These are phyloP conservation scores for Fusarium annulatum DNA, from an alignment of 2,329 filamentous ascomycete genomes.

Conservation along the genomic window DNA sequence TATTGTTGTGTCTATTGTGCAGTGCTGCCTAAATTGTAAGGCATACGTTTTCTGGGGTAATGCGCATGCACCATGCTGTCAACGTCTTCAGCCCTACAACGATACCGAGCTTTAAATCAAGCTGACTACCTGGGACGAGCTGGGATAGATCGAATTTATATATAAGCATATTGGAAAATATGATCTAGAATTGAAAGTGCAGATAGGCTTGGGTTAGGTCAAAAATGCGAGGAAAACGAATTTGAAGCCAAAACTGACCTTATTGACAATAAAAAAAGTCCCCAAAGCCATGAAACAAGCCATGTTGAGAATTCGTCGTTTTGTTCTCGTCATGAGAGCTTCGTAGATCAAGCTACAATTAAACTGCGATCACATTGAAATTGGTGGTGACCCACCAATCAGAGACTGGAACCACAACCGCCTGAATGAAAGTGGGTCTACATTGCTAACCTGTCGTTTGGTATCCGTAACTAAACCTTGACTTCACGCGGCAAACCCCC, in stretches of 20 bases:
- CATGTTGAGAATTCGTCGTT: slow-evolving; percentile 14
- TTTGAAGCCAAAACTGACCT: not conserved
- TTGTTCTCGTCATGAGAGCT: slow-evolving; percentile 1
- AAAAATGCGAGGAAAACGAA: slow-evolving; percentile 20
- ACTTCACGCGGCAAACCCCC: slow-evolving; percentile 39
- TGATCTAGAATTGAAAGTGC: slow-evolving; percentile 35
- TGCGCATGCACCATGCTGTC: slow-evolving; percentile 1
- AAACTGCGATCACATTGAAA: slow-evolving; percentile 1
- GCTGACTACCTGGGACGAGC: slow-evolving; percentile 40
- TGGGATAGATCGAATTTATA: slow-evolving; percentile 29
- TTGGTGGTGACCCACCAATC: slow-evolving; percentile 20
- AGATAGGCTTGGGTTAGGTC: not conserved
- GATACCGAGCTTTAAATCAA: slow-evolving; percentile 35
- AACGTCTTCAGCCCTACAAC: slow-evolving; percentile 45
- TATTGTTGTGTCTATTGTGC: not conserved
- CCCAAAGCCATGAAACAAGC: not conserved
- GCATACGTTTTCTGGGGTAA: not conserved
- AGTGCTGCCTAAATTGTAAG: not conserved
- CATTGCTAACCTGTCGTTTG: not conserved
- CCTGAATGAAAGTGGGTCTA: slow-evolving; percentile 9
- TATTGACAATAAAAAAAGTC: not conserved
- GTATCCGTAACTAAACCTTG: slow-evolving; percentile 25
- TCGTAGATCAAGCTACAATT: slow-evolving; percentile 1
- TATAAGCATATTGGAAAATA: slow-evolving; percentile 4
- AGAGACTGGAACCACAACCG: slow-evolving; percentile 3